Percentiles rank a stretch among this genome's conserved stretches.
These are phyloP conservation scores for Pseudomassariella vexata DNA, from an alignment of 2,329 filamentous ascomycete species.

Conservation along the genomic window DNA sequence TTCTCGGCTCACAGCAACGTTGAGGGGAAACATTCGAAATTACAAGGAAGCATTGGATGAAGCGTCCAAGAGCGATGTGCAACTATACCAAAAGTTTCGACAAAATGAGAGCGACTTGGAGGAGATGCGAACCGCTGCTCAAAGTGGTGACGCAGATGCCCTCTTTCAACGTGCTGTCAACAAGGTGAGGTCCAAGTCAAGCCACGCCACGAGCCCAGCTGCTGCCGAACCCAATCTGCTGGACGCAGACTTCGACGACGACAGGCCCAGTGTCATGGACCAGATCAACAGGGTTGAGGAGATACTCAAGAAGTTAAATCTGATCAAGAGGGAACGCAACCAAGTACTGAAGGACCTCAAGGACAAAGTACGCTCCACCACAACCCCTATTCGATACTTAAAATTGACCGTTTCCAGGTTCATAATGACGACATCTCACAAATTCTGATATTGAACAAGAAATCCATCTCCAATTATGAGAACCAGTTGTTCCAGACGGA, in stretches of 20 bases:
- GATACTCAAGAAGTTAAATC: constrained; percentile 80
- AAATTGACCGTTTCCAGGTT: constrained; percentile 50
- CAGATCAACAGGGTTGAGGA: constrained; percentile 89
- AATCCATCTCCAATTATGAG: constrained; percentile 88
- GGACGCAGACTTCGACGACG: constrained; percentile 88
- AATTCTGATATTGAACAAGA: constrained; percentile 96
- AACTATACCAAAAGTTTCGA: constrained; percentile 75
- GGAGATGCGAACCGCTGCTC: constrained; percentile 87
- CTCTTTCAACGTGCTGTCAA: constrained; percentile 84
- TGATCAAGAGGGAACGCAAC: constrained; percentile 85
- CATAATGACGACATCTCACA: constrained; percentile 97
- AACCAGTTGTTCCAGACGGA: constrained; percentile 89
- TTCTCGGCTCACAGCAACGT: constrained; percentile 77
- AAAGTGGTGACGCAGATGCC: constrained; percentile 79
- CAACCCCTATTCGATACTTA: constrained; percentile 8
- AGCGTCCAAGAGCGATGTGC: constrained; percentile 77
- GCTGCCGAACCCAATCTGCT: constrained; percentile 69
- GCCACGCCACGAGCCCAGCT: constrained; percentile 55
- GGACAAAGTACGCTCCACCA: constrained; percentile 67
- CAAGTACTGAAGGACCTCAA: constrained; percentile 96
- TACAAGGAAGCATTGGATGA: constrained; percentile 88
- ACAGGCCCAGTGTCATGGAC: constrained; percentile 72
- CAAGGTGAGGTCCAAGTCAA: constrained; percentile 64
- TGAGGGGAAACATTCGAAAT: constrained; percentile 79
- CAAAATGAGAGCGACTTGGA: constrained; percentile 87